Evolutionary conservation across 129 eudicot species (phyloP).

Genomic region (Flaveria brownii): DNA sequence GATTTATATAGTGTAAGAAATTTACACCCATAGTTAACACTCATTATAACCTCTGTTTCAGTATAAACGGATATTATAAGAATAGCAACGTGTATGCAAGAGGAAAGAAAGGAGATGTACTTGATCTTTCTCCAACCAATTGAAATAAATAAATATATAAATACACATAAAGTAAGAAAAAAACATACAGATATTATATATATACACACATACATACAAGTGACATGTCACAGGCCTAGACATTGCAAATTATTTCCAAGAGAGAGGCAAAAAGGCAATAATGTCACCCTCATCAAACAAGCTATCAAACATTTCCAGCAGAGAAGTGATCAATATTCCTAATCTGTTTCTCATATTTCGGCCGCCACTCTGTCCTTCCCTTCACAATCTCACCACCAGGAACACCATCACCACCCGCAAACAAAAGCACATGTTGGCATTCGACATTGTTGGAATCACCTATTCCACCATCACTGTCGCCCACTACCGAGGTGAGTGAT

Average conservation of each 20-base stretch:
- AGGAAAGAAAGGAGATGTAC: background rate
- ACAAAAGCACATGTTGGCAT: constrained; percentile 78
- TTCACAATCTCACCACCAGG: constrained; percentile 55
- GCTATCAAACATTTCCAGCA: constrained; percentile 1
- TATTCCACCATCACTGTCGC: constrained; percentile 22
- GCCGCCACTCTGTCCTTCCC: constrained; percentile 83
- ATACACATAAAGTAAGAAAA: background rate
- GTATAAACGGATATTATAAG: background rate
- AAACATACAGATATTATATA: background rate
- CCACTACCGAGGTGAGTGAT: constrained; percentile 59
- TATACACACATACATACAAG: background rate
- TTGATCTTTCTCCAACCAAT: background rate
- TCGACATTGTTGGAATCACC: constrained; percentile 47
- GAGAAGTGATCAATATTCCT: background rate
- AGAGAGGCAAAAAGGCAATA: background rate
- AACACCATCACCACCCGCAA: constrained; percentile 51
- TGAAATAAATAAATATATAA: background rate
- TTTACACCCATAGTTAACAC: background rate
- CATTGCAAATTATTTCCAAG: constrained; percentile 8
- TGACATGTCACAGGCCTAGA: background rate
- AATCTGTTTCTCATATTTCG: constrained; percentile 33
- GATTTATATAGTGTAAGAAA: background rate
- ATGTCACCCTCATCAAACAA: background rate
- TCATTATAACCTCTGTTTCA: too few species aligned
- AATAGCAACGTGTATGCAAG: background rate